phyloP scores from a whole-genome alignment of 1,139 yeast species.

The Yamadazyma trypodendri region DNA sequence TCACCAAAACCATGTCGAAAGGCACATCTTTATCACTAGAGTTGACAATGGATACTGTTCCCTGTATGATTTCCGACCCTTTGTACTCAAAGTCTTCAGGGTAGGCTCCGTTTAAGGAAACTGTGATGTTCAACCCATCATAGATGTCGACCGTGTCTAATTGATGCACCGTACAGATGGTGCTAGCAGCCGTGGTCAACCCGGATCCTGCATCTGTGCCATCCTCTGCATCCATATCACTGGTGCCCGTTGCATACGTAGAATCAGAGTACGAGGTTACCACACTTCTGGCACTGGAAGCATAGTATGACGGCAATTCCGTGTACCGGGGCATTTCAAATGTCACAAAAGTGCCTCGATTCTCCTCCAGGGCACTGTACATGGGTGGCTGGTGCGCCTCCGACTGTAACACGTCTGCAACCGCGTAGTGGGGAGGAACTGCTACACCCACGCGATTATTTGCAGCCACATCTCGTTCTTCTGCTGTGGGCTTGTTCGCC shows the following conservation, averaged over 20 bases:
- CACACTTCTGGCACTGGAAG: not conserved
- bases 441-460: no score
- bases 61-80: conserved; percentile 22
- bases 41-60: conserved; percentile 32
- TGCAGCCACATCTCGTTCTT: no score
- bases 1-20: conserved; percentile 41
- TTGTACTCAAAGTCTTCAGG: not conserved
- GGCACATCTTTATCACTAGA: conserved; percentile 24
- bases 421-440: not conserved
- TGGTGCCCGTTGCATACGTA: no score
- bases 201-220: no score
- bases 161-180: no score
- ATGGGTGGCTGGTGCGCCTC: not conserved
- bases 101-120: not conserved
- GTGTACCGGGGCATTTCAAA: no score
- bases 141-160: no score
- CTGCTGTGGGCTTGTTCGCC: no score
- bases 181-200: no score
- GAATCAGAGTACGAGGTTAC: not conserved
- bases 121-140: not conserved
- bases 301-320: not conserved
- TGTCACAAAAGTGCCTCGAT: not conserved
- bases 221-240: no score
- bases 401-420: not conserved
- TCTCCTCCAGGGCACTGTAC: not conserved